These are phyloP conservation scores for Castanospermum australe DNA, from an alignment of 306 rosid genomes.

Conservation along the genomic window DNA sequence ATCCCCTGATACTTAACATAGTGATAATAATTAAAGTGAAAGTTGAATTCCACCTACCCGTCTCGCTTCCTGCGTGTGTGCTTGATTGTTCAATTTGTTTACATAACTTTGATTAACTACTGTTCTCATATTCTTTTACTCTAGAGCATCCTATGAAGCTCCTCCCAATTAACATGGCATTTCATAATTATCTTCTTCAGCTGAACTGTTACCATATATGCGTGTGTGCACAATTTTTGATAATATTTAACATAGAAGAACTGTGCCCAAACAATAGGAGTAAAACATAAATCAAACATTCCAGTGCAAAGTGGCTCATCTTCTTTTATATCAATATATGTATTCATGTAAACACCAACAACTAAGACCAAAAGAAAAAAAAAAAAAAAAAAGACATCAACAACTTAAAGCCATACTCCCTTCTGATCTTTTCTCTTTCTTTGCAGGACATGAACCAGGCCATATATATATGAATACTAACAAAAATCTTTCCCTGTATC, in stretches of 20 bases:
- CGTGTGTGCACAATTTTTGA: neutral
- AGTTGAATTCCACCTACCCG: constrained; percentile 20
- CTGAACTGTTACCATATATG: neutral
- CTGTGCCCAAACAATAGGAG: neutral
- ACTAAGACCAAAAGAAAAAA: no score
- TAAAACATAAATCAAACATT: neutral
- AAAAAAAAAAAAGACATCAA: no score
- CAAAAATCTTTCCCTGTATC: neutral
- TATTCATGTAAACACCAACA: no score
- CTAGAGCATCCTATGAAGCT: constrained; percentile 5
- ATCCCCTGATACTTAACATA: neutral
- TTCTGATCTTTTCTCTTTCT: neutral
- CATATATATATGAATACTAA: neutral
- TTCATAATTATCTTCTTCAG: neutral
- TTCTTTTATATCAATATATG: neutral
- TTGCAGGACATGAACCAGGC: neutral
- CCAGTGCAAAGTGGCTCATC: neutral
- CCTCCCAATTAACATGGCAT: constrained; percentile 28
- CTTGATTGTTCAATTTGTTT: neutral
- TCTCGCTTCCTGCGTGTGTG: neutral
- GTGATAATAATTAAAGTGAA: constrained; percentile 21
- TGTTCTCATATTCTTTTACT: constrained; percentile 6
- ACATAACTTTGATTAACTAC: neutral
- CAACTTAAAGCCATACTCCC: neutral
- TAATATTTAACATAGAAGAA: neutral